phyloP scores from a whole-genome alignment of 2,329 filamentous ascomycete genomes.

The Pestalotiopsis sp. region DNA sequence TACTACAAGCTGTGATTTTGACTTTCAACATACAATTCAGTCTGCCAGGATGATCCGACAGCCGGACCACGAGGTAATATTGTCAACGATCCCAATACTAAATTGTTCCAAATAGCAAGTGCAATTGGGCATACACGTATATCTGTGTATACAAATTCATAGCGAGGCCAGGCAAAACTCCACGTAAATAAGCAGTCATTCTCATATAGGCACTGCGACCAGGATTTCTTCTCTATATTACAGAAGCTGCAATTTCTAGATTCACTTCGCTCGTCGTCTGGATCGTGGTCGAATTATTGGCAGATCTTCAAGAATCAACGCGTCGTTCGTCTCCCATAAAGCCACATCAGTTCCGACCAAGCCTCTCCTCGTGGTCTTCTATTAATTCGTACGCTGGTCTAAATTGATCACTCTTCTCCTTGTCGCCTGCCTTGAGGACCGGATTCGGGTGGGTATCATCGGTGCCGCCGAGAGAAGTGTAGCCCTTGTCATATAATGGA shows the following conservation, averaged over 20 bases:
- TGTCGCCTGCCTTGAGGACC: slow-evolving; percentile 51
- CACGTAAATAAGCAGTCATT: not conserved
- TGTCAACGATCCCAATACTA: no score
- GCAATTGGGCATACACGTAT: no score
- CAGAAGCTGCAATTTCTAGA: not conserved
- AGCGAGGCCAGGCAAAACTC: no score
- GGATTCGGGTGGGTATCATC: slow-evolving; percentile 92
- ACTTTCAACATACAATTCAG: not conserved
- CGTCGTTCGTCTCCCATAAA: not conserved
- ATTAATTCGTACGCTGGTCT: slow-evolving; percentile 76
- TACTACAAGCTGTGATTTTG: not conserved
- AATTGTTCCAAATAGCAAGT: no score
- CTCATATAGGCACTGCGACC: not conserved
- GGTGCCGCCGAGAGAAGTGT: slow-evolving; percentile 89
- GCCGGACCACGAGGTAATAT: no score
- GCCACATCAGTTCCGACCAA: slow-evolving; percentile 65
- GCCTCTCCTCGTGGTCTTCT: slow-evolving; percentile 75
- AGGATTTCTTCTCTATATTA: not conserved
- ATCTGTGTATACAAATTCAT: no score
- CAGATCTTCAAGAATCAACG: not conserved
- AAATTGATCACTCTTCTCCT: slow-evolving; percentile 43
- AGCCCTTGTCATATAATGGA: slow-evolving; percentile 81
- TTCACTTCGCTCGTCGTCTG: not conserved
- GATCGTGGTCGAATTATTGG: not conserved
- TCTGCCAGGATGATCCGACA: no score